Evolutionary conservation across 345 rosid species (phyloP).

Genomic region (Syzygium grande): DNA sequence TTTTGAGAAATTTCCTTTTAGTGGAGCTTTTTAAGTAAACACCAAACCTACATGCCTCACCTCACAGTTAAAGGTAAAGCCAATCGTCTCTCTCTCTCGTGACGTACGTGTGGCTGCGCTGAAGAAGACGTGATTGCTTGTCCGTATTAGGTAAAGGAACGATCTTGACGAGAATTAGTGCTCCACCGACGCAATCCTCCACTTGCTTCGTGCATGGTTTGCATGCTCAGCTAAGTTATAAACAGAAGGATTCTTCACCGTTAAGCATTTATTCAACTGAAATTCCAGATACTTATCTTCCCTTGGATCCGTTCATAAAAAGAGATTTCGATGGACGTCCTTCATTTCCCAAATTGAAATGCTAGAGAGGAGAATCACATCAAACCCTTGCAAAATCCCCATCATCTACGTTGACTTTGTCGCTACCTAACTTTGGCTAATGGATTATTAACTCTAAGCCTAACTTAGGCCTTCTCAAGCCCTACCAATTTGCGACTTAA

Average conservation of each 20-base stretch:
- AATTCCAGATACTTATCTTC: neutral
- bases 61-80: neutral
- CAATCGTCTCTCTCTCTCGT: neutral
- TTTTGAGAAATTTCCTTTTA: neutral
- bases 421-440: too few species aligned
- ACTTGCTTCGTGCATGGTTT: neutral
- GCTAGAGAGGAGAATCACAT: neutral
- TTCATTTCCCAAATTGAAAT: neutral
- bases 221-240: neutral
- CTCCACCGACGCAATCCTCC: neutral
- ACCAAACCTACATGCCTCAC: neutral
- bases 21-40: neutral
- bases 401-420: neutral
- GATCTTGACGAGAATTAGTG: neutral
- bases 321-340: neutral
- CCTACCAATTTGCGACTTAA: too few species aligned
- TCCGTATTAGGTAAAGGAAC: neutral
- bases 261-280: neutral
- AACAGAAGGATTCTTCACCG: neutral
- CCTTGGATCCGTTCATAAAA: neutral
- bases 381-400: neutral
- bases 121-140: neutral
- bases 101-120: neutral
- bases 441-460: too few species aligned
- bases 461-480: too few species aligned